Base-by-base conservation (phyloP, 495 filamentous ascomycete genomes). In the Lasiosphaeris hirsuta region DNA sequence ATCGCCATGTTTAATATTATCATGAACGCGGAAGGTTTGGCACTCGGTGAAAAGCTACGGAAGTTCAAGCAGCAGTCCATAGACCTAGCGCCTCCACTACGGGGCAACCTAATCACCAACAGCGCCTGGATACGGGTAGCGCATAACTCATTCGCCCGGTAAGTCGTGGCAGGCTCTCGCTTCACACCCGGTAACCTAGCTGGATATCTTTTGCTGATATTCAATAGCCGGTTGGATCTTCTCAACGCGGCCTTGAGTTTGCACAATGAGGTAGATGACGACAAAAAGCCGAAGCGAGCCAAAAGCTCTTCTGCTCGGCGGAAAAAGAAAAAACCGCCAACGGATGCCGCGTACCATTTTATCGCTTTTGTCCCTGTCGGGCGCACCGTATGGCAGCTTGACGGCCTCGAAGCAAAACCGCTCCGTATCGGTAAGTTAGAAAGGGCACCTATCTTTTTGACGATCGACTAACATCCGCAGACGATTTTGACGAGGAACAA, bases 71-170 rank as follows among this genome's bases (percentile, higher is more conserved):
- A 85, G 1, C 84, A 86, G 56, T 92, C 90, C 0, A 75, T 71
- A 60, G 72, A 74, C 6, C 78, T 96, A 23, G 80, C 81, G 2
- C 88, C 93, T 2, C 81, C 88, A 1, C 72, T 89, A 43, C 83
- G 91, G 35, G 93, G 93, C 10, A 75, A 91, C 67, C 78, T 82
- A 3, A 81, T 97, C 45, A 84, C 81, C 41, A 84, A 81, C 54
- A 92, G 90, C 64, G 77, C 84, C 10, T 90, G 88, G 69, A 84
- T 97, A 11, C 89, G 90, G 58, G 72, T 76, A 17, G 81, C 90
- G 34, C 94, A 97, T 63, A 97, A 97, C 63, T 91, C 89, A 1
- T 96, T 90, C 66, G 86, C 89, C 35, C 81, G 87, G 88, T 92
- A 80, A 54, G 76, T 63, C 42, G 14, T 35, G 35, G 11, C 23